phyloP scores from a whole-genome alignment of 2,329 filamentous ascomycete genomes.

The Mycosphaerella arachidis region DNA sequence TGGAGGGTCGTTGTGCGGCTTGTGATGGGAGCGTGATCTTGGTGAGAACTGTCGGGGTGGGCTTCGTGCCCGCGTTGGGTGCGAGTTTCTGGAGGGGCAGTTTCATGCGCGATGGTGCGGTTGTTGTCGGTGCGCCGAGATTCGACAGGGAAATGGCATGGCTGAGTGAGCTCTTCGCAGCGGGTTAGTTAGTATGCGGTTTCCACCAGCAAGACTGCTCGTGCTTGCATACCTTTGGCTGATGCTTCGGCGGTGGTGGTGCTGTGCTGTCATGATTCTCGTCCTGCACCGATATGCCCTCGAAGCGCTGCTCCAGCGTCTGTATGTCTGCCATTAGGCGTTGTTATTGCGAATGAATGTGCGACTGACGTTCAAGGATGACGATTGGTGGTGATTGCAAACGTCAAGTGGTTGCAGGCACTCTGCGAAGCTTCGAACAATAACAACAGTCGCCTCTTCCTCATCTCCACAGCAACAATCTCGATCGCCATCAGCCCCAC shows the following conservation, averaged over 20 bases:
- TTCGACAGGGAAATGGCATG: constrained; percentile 46
- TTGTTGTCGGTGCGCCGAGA: constrained; percentile 34
- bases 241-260: constrained; percentile 50
- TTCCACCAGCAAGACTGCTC: constrained; percentile 7
- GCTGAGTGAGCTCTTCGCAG: constrained; percentile 43
- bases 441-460: constrained; percentile 1
- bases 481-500: neutral
- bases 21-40: constrained; percentile 66
- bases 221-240: constrained; percentile 69
- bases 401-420: neutral
- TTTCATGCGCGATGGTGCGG: constrained; percentile 62
- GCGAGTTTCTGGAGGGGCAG: constrained; percentile 75
- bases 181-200: constrained; percentile 15
- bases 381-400: neutral
- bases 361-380: constrained; percentile 6
- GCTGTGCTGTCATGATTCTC: constrained; percentile 61
- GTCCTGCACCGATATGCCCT: constrained; percentile 83
- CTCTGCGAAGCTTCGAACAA: neutral
- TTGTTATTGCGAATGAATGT: constrained; percentile 20
- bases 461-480: constrained; percentile 6
- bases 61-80: constrained; percentile 57
- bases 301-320: constrained; percentile 79
- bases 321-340: constrained; percentile 54
- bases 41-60: constrained; percentile 35
- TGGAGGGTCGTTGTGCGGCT: constrained; percentile 47